Evolutionary conservation across 768 basidiomycete species (phyloP).

Genomic region (Krasilnikovozyma curviuscula): DNA sequence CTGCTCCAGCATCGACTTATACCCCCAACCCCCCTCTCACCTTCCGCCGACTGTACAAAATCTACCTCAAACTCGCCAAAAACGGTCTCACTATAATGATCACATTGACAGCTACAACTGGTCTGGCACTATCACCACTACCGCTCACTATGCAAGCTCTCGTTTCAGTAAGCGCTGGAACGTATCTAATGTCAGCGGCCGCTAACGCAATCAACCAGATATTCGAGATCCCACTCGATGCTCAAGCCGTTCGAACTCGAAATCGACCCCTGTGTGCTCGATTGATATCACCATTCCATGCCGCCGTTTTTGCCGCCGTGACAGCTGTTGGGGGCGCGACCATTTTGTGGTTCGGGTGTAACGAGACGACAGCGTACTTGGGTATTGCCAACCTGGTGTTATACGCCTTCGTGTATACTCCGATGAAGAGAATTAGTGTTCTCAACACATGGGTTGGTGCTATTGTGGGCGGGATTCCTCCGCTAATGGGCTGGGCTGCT

Average conservation of each 20-base stretch:
- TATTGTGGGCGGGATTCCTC: conserved; percentile 78
- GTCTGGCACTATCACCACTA: conserved; percentile 78
- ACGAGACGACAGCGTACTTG: conserved; percentile 63
- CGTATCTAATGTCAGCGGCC: conserved; percentile 72
- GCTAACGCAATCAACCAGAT: conserved; percentile 91
- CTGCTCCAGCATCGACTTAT: too few relatives aligned
- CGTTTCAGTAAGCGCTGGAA: conserved; percentile 70
- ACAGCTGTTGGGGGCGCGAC: conserved; percentile 63
- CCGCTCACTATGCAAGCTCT: conserved; percentile 67
- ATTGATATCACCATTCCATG: conserved; percentile 69
- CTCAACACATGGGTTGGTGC: conserved; percentile 89
- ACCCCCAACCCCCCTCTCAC: conserved; percentile 23
- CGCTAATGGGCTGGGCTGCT: conserved; percentile 96
- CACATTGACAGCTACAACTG: conserved; percentile 73
- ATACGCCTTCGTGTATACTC: conserved; percentile 83
- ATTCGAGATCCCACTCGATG: conserved; percentile 85
- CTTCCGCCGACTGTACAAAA: conserved; percentile 34
- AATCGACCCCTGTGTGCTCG: conserved; percentile 66
- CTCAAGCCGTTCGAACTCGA: conserved; percentile 85
- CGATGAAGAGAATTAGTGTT: conserved; percentile 62
- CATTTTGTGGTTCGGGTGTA: conserved; percentile 62
- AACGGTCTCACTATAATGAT: conserved; percentile 62
- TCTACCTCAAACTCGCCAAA: conserved; percentile 71
- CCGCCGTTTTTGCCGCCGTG: conserved; percentile 50
- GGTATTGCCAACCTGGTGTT: conserved; percentile 68